Percentiles rank a stretch among this genome's conserved stretches.
Evolutionary conservation across 2,329 filamentous ascomycete genomes (phyloP).

Genomic region (Ascochyta lentis): DNA sequence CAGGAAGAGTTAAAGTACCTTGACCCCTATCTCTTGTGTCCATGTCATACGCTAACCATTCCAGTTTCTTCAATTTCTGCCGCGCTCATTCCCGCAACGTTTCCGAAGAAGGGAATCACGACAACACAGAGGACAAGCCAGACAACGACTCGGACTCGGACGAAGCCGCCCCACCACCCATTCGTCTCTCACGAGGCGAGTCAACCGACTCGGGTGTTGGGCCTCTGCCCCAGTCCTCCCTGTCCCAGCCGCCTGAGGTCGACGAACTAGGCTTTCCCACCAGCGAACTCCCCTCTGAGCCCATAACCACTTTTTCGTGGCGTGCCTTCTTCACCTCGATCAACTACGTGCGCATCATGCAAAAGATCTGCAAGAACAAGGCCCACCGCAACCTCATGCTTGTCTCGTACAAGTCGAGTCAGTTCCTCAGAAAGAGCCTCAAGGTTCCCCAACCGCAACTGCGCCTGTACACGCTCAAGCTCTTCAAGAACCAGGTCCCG

Average conservation of each 20-base stretch:
- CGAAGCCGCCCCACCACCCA: constrained; percentile 85
- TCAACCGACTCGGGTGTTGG: constrained; percentile 36
- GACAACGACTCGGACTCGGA: constrained; percentile 53
- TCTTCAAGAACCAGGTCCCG: constrained; percentile 98
- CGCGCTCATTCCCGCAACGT: constrained; percentile 71
- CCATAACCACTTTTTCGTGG: constrained; percentile 88
- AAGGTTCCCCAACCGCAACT: constrained; percentile 88
- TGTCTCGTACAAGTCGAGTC: constrained; percentile 93
- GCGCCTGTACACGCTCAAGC: constrained; percentile 91
- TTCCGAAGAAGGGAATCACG: constrained; percentile 33
- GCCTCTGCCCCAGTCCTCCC: constrained; percentile 35
- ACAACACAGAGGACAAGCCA: constrained; percentile 25
- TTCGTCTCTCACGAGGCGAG: constrained; percentile 61
- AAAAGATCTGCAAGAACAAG: constrained; percentile 96
- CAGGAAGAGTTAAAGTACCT: constrained; percentile 78
- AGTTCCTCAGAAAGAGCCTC: constrained; percentile 88
- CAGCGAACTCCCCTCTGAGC: constrained; percentile 71
- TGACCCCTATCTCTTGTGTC: too few species aligned
- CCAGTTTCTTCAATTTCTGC: constrained; percentile 92
- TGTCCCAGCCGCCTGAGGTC: constrained; percentile 61
- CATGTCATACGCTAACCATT: constrained; percentile 22
- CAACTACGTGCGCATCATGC: constrained; percentile 94
- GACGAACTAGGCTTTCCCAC: constrained; percentile 88
- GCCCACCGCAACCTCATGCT: constrained; percentile 92
- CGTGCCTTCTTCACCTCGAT: constrained; percentile 95